These are phyloP conservation scores for Fusarium mexicanum DNA, from an alignment of 2,329 filamentous ascomycete genomes.

Conservation along the genomic window DNA sequence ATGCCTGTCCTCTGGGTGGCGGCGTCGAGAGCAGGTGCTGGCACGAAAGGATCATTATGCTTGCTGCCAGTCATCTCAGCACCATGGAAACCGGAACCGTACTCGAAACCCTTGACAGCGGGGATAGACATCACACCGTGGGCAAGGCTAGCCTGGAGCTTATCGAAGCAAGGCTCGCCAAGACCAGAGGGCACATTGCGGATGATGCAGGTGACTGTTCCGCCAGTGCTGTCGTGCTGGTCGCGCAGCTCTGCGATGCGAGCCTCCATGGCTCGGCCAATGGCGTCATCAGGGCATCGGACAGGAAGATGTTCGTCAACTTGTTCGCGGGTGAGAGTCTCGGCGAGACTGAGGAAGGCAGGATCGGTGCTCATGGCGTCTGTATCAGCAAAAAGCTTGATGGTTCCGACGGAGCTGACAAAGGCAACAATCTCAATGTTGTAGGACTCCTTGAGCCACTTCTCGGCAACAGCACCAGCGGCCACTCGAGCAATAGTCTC, in stretches of 20 bases:
- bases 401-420: conserved; percentile 81
- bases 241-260: conserved; percentile 82
- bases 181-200: conserved; percentile 85
- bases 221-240: conserved; percentile 87
- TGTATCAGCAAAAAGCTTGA: conserved; percentile 47
- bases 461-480: conserved; percentile 91
- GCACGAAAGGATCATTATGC: conserved; percentile 79
- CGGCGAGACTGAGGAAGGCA: conserved; percentile 77
- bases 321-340: conserved; percentile 61
- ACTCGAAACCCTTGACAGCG: conserved; percentile 94
- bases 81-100: conserved; percentile 91
- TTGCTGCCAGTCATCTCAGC: conserved; percentile 86
- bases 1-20: conserved; percentile 57
- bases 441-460: conserved; percentile 84
- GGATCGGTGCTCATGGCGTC: conserved; percentile 76
- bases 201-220: conserved; percentile 94
- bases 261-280: conserved; percentile 77
- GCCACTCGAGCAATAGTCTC: conserved; percentile 96
- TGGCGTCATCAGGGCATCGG: conserved; percentile 78
- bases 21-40: conserved; percentile 54
- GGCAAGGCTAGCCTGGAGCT: conserved; percentile 88
- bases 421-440: conserved; percentile 93
- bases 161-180: conserved; percentile 95
- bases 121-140: conserved; percentile 97
- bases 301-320: conserved; percentile 90